Percentiles rank a stretch among this genome's conserved stretches.
These are phyloP conservation scores for Saururus chinensis DNA, from an alignment of 164 flowering plant genomes.

Conservation along the genomic window DNA sequence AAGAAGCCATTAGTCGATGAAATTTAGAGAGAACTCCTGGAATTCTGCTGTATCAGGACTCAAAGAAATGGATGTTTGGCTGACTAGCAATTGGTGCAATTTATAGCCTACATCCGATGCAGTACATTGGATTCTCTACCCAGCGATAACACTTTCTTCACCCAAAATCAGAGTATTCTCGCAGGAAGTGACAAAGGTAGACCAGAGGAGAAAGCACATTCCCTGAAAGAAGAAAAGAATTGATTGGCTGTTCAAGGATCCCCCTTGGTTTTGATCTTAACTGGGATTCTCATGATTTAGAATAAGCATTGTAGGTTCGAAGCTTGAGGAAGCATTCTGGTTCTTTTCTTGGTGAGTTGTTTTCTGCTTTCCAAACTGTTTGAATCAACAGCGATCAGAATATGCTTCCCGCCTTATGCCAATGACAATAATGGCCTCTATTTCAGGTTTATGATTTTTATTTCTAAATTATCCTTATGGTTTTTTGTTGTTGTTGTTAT, in stretches of 20 bases:
- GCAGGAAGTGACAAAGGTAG: conserved; percentile 5
- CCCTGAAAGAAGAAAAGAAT: background rate
- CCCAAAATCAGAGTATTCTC: background rate
- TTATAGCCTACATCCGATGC: conserved; percentile 4
- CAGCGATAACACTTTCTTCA: background rate
- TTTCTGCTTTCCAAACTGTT: too few relatives aligned
- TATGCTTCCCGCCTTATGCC: too few relatives aligned
- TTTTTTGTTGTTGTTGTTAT: too few relatives aligned
- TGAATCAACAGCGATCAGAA: background rate
- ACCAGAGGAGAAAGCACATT: background rate
- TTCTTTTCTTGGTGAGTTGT: background rate
- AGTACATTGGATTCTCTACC: background rate
- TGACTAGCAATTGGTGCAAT: background rate
- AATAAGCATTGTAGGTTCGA: background rate
- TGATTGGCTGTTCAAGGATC: background rate
- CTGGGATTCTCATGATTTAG: background rate
- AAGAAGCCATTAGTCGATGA: conserved; percentile 30
- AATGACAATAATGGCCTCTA: too few relatives aligned
- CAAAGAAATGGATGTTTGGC: background rate
- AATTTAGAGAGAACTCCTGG: background rate
- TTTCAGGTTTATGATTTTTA: too few relatives aligned
- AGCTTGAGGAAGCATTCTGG: too few relatives aligned
- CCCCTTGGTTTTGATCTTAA: background rate
- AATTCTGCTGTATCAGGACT: background rate
- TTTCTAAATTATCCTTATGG: too few relatives aligned